These are phyloP conservation scores for Jamesozyma spencerorum DNA, from an alignment of 805 yeast species.

Conservation along the genomic window DNA sequence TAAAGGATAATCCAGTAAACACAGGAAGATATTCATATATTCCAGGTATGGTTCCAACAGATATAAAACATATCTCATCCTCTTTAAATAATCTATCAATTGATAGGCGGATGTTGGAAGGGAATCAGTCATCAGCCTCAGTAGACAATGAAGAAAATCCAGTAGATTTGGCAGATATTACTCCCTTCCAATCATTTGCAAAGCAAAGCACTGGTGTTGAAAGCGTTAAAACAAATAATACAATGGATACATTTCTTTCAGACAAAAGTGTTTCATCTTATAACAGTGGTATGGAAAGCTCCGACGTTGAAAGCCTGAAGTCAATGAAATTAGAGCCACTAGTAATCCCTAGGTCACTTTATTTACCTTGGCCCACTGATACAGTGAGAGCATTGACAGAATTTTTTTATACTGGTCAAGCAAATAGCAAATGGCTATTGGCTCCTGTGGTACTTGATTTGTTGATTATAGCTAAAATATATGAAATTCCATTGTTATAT, in stretches of 20 bases:
- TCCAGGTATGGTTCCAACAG: conserved; percentile 10
- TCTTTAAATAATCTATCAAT: conserved; percentile 7
- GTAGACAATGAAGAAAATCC: too few species aligned
- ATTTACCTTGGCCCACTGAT: conserved; percentile 54
- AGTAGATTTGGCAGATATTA: too few species aligned
- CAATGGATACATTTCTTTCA: background rate
- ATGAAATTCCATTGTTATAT: conserved; percentile 59
- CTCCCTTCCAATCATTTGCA: too few species aligned
- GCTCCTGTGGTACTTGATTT: conserved; percentile 61
- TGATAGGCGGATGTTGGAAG: conserved; percentile 18
- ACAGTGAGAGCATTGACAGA: conserved; percentile 62
- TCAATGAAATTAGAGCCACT: conserved; percentile 43
- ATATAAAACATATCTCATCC: conserved; percentile 11
- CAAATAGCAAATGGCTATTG: conserved; percentile 62
- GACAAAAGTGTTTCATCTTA: background rate
- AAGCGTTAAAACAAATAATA: background rate
- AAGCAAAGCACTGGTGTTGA: background rate
- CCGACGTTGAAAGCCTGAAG: background rate
- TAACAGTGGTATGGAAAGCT: too few species aligned
- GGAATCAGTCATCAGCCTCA: background rate
- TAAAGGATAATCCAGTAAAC: conserved; percentile 21
- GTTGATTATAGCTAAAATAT: conserved; percentile 51
- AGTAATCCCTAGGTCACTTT: conserved; percentile 57
- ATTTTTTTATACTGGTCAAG: conserved; percentile 69
- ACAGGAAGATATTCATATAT: conserved; percentile 17